Evolutionary conservation across 768 basidiomycete genomes (phyloP).

Genomic region (Russula abietina): DNA sequence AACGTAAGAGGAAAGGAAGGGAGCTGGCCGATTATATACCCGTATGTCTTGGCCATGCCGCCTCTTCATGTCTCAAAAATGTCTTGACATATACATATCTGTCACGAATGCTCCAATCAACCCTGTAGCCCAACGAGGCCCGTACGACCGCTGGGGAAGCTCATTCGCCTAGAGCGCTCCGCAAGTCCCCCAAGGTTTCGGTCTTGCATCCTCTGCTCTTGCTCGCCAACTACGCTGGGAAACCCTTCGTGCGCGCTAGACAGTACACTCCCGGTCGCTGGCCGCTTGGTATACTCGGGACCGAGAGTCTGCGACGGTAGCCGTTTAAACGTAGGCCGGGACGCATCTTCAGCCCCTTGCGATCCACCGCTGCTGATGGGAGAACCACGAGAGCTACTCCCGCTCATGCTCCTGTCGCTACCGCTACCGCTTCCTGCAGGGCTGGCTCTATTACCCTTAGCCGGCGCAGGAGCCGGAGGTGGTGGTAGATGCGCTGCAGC

Average conservation of each 20-base stretch:
- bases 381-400: slow-evolving; percentile 13
- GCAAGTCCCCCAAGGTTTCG: not conserved
- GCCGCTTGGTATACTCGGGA: slow-evolving; percentile 49
- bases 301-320: slow-evolving; percentile 69
- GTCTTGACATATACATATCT: not conserved
- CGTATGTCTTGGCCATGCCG: not conserved
- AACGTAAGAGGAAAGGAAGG: not conserved
- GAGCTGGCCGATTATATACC: not conserved
- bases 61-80: not conserved
- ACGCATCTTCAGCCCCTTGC: slow-evolving; percentile 28
- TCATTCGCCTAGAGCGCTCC: slow-evolving; percentile 25
- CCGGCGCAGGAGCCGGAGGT: not conserved
- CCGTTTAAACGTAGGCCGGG: slow-evolving; percentile 65
- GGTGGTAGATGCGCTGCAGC: not conserved
- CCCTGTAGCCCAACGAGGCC: slow-evolving; percentile 9
- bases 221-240: not conserved
- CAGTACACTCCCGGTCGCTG: slow-evolving; percentile 8
- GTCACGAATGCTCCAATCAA: not conserved
- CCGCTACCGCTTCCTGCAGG: slow-evolving; percentile 25
- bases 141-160: slow-evolving; percentile 20
- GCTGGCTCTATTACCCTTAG: slow-evolving; percentile 20
- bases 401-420: slow-evolving; percentile 5
- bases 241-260: slow-evolving; percentile 10
- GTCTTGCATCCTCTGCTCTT: not conserved
- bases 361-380: slow-evolving; percentile 26